Evolutionary conservation across 768 basidiomycete species (phyloP).

Genomic region (Paxillus rubicundulus): DNA sequence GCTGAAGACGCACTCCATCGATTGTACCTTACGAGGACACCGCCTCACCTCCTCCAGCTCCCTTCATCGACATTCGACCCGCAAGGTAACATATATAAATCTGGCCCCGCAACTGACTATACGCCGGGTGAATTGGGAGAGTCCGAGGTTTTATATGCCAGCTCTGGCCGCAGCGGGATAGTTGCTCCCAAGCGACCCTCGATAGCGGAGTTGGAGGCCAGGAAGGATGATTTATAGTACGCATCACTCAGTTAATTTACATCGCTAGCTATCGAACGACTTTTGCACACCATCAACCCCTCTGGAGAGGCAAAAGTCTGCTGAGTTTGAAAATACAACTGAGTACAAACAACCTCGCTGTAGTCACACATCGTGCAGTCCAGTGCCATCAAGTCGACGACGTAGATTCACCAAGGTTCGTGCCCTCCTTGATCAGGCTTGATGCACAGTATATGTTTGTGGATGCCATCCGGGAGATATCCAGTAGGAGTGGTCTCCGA

Average conservation of each 20-base stretch:
- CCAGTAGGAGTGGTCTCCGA: background rate
- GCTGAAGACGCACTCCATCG: conserved; percentile 84
- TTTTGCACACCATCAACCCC: background rate
- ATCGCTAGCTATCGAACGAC: conserved; percentile 14
- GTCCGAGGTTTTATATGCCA: conserved; percentile 67
- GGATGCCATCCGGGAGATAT: background rate
- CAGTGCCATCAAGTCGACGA: conserved; percentile 18
- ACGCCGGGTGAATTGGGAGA: conserved; percentile 52
- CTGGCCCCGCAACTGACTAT: conserved; percentile 47
- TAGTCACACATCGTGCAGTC: too few species aligned
- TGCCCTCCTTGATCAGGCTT: background rate
- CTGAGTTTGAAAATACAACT: too few species aligned
- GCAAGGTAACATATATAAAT: conserved; percentile 51
- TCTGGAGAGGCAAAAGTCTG: background rate
- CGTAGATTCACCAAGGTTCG: conserved; percentile 24
- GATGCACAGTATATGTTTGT: background rate
- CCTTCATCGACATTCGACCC: conserved; percentile 75
- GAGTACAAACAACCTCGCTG: too few species aligned
- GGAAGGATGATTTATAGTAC: conserved; percentile 28
- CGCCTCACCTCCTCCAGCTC: conserved; percentile 62
- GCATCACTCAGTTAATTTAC: conserved; percentile 24
- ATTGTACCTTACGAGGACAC: conserved; percentile 78
- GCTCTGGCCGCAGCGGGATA: conserved; percentile 55
- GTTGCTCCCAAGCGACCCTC: conserved; percentile 32
- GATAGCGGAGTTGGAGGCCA: conserved; percentile 21